These are phyloP conservation scores for Cryptosporidium ubiquitum DNA, from an alignment of 169 alveolate genomes.

Conservation along the genomic window DNA sequence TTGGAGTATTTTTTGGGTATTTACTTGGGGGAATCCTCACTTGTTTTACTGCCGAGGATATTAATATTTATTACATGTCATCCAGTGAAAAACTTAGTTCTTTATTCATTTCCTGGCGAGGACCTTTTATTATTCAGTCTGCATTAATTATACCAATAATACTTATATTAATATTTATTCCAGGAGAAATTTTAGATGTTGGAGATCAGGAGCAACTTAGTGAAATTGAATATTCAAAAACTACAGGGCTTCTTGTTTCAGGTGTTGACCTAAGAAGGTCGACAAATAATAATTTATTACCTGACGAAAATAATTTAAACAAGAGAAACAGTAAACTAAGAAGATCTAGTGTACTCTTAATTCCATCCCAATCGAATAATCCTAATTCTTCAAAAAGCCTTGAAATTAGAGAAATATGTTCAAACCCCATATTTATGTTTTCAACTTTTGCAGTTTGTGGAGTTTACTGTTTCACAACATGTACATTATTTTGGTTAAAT, in stretches of 20 bases:
- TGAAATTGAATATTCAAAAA: slow-evolving; percentile 32
- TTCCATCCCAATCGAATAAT: slow-evolving; percentile 7
- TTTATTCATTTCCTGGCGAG: slow-evolving; percentile 54
- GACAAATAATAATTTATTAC: not conserved
- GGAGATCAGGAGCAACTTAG: slow-evolving; percentile 20
- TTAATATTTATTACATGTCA: slow-evolving; percentile 22
- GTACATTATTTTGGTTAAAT: slow-evolving; percentile 60
- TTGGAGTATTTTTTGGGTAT: slow-evolving; percentile 64
- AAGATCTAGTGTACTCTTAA: slow-evolving; percentile 50
- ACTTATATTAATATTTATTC: slow-evolving; percentile 28
- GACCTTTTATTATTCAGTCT: slow-evolving; percentile 66
- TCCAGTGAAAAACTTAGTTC: slow-evolving; percentile 9
- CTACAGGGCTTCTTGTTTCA: slow-evolving; percentile 64
- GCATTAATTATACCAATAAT: slow-evolving; percentile 44
- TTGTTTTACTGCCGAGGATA: slow-evolving; percentile 41
- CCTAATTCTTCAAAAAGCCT: not conserved
- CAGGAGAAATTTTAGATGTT: slow-evolving; percentile 27
- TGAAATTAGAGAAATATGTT: slow-evolving; percentile 36
- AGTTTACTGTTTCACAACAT: slow-evolving; percentile 45
- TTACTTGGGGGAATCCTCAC: slow-evolving; percentile 63
- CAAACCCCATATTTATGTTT: slow-evolving; percentile 50
- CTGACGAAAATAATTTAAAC: slow-evolving; percentile 1
- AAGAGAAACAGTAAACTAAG: slow-evolving; percentile 15
- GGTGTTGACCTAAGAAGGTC: slow-evolving; percentile 49
- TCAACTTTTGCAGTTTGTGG: slow-evolving; percentile 67